Evolutionary conservation across 495 filamentous ascomycete species (phyloP).

Genomic region (Lepraria neglecta): DNA sequence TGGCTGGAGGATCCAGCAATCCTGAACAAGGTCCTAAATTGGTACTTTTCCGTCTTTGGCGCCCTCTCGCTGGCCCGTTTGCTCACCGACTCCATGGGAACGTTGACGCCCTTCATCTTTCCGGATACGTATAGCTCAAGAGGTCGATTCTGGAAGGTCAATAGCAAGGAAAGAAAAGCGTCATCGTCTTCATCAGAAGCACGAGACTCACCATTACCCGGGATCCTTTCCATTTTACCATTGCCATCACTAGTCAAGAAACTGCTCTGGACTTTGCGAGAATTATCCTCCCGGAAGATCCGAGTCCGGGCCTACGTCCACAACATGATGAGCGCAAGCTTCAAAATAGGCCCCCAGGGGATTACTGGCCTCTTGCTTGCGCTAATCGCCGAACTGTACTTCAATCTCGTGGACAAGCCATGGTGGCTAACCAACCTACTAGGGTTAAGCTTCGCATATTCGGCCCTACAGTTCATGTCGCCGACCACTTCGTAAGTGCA

Average conservation of each 20-base stretch:
- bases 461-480: slow-evolving; percentile 73
- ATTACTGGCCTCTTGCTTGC: slow-evolving; percentile 56
- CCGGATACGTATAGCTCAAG: slow-evolving; percentile 47
- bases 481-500: slow-evolving; percentile 65
- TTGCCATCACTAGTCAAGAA: slow-evolving; percentile 33
- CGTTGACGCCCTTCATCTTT: slow-evolving; percentile 64
- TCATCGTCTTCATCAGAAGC: not conserved
- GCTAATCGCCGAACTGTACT: slow-evolving; percentile 53
- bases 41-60: slow-evolving; percentile 77
- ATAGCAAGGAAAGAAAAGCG: slow-evolving; percentile 21
- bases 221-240: slow-evolving; percentile 38
- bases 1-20: slow-evolving; percentile 75
- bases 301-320: slow-evolving; percentile 43
- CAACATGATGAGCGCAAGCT: slow-evolving; percentile 39
- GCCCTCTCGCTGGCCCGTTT: slow-evolving; percentile 66
- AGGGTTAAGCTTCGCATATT: slow-evolving; percentile 80
- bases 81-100: slow-evolving; percentile 57
- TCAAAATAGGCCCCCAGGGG: slow-evolving; percentile 47
- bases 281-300: slow-evolving; percentile 43
- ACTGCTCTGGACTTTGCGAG: slow-evolving; percentile 45
- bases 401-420: slow-evolving; percentile 63
- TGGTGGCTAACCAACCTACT: slow-evolving; percentile 85
- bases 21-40: slow-evolving; percentile 76
- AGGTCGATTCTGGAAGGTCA: slow-evolving; percentile 37
- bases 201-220: slow-evolving; percentile 48